Conservation (phyloP, 257 asterid species). For the Capsicum chinense region DNA sequence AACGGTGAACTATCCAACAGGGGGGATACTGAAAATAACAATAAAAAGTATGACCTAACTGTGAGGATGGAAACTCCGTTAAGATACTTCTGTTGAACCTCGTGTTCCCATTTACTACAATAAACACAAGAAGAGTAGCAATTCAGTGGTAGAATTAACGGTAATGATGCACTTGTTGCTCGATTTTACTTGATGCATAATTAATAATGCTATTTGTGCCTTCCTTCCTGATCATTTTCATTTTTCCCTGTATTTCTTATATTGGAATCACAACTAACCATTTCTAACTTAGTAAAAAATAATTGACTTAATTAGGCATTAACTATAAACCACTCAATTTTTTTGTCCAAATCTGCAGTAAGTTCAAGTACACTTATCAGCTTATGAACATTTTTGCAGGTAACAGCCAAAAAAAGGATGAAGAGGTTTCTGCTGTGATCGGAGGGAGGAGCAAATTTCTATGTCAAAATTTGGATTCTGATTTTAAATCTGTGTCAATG, state of each 20-base stretch:
- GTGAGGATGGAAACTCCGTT: not conserved
- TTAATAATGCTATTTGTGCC: not conserved
- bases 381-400: slow-evolving; percentile 28
- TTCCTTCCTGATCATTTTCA: slow-evolving; percentile 10
- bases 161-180: not conserved
- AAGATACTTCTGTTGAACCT: slow-evolving; percentile 6
- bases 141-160: not conserved
- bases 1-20: not conserved
- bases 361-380: not conserved
- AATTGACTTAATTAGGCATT: slow-evolving; percentile 6
- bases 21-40: not conserved
- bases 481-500: slow-evolving; percentile 22
- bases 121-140: not conserved
- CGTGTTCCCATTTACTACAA: not conserved
- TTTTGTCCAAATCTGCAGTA: not conserved
- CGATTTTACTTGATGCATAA: not conserved
- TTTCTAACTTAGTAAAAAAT: not conserved
- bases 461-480: slow-evolving; percentile 2
- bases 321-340: slow-evolving; percentile 1
- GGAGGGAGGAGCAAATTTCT: slow-evolving; percentile 13
- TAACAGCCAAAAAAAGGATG: not conserved
- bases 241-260: not conserved
- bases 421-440: slow-evolving; percentile 8
- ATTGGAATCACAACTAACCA: not conserved
- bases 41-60: not conserved